Evolutionary conservation across 1,284 basidiomycete species (phyloP).

Genomic region (Trichosporon ovoides): DNA sequence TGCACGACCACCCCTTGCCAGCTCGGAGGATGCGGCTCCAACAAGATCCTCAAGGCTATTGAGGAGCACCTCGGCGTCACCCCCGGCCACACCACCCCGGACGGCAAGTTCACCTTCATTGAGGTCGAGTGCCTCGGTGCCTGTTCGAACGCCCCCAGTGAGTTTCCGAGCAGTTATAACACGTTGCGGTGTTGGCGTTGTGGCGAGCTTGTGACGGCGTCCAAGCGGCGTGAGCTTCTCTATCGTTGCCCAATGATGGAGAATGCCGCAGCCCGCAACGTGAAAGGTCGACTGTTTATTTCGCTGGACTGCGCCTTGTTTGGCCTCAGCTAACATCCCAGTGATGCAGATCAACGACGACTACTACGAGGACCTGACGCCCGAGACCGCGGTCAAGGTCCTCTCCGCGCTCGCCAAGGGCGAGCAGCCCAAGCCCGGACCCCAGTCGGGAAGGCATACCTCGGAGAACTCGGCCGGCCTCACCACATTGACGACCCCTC

Average conservation of each 20-base stretch:
- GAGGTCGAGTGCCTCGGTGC: constrained; percentile 99
- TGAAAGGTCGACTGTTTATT: background rate
- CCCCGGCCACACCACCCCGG: constrained; percentile 84
- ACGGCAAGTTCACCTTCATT: constrained; percentile 94
- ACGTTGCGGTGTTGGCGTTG: background rate
- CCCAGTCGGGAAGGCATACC: constrained; percentile 77
- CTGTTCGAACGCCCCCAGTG: constrained; percentile 93
- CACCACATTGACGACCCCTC: constrained; percentile 79
- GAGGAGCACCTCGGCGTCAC: constrained; percentile 76
- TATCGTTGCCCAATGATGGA: background rate
- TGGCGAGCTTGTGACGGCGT: background rate
- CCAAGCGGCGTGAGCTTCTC: background rate
- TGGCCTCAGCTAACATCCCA: constrained; percentile 17
- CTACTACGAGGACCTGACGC: constrained; percentile 98
- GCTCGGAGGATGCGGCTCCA: constrained; percentile 78
- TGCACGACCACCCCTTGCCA: constrained; percentile 99
- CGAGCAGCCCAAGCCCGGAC: constrained; percentile 82
- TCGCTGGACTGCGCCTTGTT: too few relatives aligned
- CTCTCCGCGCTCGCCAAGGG: constrained; percentile 80
- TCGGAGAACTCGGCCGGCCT: constrained; percentile 86
- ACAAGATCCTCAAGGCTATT: constrained; percentile 80
- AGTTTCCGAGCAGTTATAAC: constrained; percentile 18
- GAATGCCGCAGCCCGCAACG: too few relatives aligned
- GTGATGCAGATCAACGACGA: constrained; percentile 94
- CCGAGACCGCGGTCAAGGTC: constrained; percentile 79